A percentile compares a stretch with the other conserved stretches of the same genome.
Conservation (phyloP, 2,329 filamentous ascomycete genomes). For the Aspergillus jensenii region DNA sequence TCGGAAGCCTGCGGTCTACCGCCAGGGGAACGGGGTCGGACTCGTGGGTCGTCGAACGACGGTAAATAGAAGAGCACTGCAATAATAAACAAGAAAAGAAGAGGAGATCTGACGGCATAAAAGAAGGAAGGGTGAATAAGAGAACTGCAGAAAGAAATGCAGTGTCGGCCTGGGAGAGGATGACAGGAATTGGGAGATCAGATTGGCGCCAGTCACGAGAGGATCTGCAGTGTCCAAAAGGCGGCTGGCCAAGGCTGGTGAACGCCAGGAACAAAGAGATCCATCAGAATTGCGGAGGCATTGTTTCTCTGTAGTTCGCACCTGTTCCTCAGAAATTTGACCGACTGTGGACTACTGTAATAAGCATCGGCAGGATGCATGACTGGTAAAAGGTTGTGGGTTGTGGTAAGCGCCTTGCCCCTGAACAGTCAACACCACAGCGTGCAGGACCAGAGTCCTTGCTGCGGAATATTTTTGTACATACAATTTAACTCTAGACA, state of each 20-base stretch:
- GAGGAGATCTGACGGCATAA: background rate
- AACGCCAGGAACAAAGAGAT: conserved; percentile 1
- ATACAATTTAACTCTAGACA: background rate
- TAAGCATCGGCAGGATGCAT: background rate
- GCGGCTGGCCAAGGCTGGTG: conserved; percentile 2
- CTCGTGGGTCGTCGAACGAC: background rate
- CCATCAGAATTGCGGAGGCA: background rate
- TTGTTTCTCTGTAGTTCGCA: background rate
- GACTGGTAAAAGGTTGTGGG: background rate
- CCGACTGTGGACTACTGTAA: no score
- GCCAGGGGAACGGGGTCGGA: conserved; percentile 1
- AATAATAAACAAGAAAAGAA: background rate
- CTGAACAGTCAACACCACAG: background rate
- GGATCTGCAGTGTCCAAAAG: conserved; percentile 6
- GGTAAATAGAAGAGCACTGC: background rate
- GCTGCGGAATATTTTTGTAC: background rate
- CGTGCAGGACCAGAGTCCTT: background rate
- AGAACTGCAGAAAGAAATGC: background rate
- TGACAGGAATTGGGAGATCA: background rate
- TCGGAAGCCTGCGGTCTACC: conserved; percentile 10
- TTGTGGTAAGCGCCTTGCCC: background rate
- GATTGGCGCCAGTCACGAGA: conserved; percentile 11
- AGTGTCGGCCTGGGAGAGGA: background rate
- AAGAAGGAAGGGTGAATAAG: background rate
- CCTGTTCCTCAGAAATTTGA: background rate